Base-by-base conservation (phyloP, 768 basidiomycete genomes). In the Rhizopogon salebrosus region DNA sequence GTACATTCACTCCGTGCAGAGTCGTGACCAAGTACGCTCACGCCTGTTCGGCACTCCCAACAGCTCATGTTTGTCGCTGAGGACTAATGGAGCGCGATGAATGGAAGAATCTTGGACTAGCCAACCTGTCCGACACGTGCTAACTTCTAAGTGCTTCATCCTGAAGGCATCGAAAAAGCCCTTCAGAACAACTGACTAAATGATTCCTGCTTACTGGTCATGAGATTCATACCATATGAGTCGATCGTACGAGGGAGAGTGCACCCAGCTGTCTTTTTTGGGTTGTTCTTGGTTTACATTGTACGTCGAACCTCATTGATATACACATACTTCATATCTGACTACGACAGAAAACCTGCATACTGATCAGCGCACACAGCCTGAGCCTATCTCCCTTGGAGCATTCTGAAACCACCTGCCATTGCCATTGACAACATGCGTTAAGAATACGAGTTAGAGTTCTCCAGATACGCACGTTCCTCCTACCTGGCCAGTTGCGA, bases 51-150 rank as follows among this genome's bases (percentile, higher is more conserved):
- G 7, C 42, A 11, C n/a, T 45, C 31, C 31, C 50, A 39, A 48
- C 34, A 14, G 35, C 49, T 51, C 45, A 43, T 41, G 3, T 31
- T 20, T 35, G 45, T 14, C 24, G 27, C 58, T 94, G 92, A 59
- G 89, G 87, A n/a, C 74, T 94, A 45, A 94, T 95, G 92, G 84
- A 89, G 58, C 77, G 79, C 41, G 92, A 93, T 61, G 84, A 92
- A 13, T 92, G 92, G 87, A 79, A 75, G 58, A 95, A 92, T 64
- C 76, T 95, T 48, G 92, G 92, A 6, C 69, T 94, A 55, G 78
- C 72, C 40, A 80, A 84, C 57, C 72, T 90, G 52, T 7, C 18
- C 35, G 11, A 29, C 35, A 22, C 49, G 11, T n/a, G n/a, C n/a
- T n/a, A n/a, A 46, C 48, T 13, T 23, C 14, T 10, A 11, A 4